Evolutionary conservation across 2,329 filamentous ascomycete species (phyloP), one percentile per base, ranked within the genome.

Genomic region (Aspergillus puulaauensis): DNA sequence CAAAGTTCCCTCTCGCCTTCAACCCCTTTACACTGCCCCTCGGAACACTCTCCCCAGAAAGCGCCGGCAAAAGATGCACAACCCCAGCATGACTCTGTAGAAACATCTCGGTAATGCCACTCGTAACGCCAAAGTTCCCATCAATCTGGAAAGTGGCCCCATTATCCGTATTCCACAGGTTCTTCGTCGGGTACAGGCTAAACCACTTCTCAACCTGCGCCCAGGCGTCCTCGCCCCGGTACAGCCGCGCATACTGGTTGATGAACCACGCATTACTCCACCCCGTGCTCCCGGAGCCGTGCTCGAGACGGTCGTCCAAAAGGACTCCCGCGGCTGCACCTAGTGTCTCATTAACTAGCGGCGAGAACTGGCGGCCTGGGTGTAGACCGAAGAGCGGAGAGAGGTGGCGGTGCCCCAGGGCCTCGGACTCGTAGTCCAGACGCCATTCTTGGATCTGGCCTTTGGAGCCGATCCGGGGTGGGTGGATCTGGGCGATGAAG

Each of bases 1-100:
- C 61, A 61, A 73, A 74, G 4, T 69, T 69, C 3, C 73, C 74
- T 39, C 73, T 63, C 6, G 71, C 72, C 24, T 70, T 63, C 14
- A 75, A 64, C 4, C 72, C 71, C 9, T 51, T 65, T 31, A 77
- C 57, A 47, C 58, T 60, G 3, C 75, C 75, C 15, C 21, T 51
- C 3, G 59, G 59, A 66, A 75, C 73, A 45, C 19, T 24, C 14
- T 64, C 62, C 2, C 40, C 24, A 1, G 74, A 74, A 47, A 71
- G 68, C 6, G 73, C 71, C 15, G 76, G 75, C 2, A 77, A 58
- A 14, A 79, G 59, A 51, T 66, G 60, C 54, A 76, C 63, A n/a
- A 66, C 48, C 0, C 21, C 52, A 15, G 44, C 33, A 40, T 40
- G 44, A 41, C 43, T 52, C 49, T 61, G 48, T 24, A 57, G 23